These are phyloP conservation scores for Ceratobasidium sp. DNA, from an alignment of 1,284 basidiomycete genomes.

Conservation along the genomic window DNA sequence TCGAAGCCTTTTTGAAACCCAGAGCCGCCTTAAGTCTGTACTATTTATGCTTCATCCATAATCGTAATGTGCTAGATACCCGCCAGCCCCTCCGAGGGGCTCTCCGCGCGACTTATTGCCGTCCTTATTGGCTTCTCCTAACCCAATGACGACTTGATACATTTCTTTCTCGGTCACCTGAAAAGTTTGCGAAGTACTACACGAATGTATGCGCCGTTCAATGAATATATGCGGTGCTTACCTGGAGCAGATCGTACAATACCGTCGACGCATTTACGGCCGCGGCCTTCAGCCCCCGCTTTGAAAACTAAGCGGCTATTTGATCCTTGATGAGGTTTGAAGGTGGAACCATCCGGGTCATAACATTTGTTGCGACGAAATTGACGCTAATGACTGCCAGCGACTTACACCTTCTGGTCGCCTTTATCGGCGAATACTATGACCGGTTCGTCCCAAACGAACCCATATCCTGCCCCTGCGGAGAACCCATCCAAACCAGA, in stretches of 20 bases:
- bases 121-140: background rate
- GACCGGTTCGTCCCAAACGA: conserved; percentile 6
- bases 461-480: background rate
- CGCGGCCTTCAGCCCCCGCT: background rate
- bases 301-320: background rate
- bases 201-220: too few species aligned
- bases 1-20: background rate
- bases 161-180: background rate
- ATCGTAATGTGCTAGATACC: background rate
- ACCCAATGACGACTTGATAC: background rate
- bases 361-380: background rate
- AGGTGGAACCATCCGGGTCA: conserved; percentile 10
- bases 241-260: background rate
- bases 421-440: conserved; percentile 20
- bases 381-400: conserved; percentile 1
- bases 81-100: background rate
- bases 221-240: too few species aligned
- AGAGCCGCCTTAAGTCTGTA: background rate
- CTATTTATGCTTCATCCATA: background rate
- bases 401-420: too few species aligned
- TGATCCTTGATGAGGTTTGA: background rate
- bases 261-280: conserved; percentile 2
- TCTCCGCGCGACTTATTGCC: background rate
- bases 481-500: conserved; percentile 8
- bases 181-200: background rate